Percentiles rank a stretch among this genome's conserved stretches.
These are phyloP conservation scores for Microcyclosporella mali DNA, from an alignment of 2,329 filamentous ascomycete species.

Conservation along the genomic window DNA sequence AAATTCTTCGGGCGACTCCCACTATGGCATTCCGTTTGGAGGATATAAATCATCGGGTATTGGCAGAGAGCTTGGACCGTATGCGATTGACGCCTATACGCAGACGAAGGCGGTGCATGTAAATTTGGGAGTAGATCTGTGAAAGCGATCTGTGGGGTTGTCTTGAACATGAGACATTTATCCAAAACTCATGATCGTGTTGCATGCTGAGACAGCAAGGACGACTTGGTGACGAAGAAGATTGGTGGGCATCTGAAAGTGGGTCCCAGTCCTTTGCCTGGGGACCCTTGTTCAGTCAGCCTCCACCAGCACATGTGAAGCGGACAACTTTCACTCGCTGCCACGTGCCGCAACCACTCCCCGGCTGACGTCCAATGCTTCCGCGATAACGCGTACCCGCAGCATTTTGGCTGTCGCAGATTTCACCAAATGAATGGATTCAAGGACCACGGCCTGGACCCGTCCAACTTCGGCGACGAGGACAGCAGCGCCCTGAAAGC, in stretches of 20 bases:
- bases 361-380: slow-evolving; percentile 13
- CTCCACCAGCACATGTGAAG: too few species aligned
- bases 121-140: slow-evolving; percentile 41
- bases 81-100: slow-evolving; percentile 54
- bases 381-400: slow-evolving; percentile 9
- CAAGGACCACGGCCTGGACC: slow-evolving; percentile 62
- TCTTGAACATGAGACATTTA: too few species aligned
- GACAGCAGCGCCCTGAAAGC: slow-evolving; percentile 50
- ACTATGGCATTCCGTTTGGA: slow-evolving; percentile 51
- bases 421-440: slow-evolving; percentile 67
- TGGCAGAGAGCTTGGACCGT: slow-evolving; percentile 55
- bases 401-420: background rate
- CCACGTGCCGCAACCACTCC: too few species aligned
- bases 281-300: too few species aligned
- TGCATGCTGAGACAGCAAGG: too few species aligned
- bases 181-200: too few species aligned
- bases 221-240: too few species aligned
- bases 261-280: too few species aligned
- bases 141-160: slow-evolving; percentile 8
- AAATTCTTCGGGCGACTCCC: slow-evolving; percentile 52
- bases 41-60: slow-evolving; percentile 57
- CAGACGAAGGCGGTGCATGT: slow-evolving; percentile 51
- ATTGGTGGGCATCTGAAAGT: too few species aligned
- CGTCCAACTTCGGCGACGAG: slow-evolving; percentile 68
- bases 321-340: background rate